Base-by-base conservation (phyloP, 345 rosid genomes). In the Eutrema heterophyllum region DNA sequence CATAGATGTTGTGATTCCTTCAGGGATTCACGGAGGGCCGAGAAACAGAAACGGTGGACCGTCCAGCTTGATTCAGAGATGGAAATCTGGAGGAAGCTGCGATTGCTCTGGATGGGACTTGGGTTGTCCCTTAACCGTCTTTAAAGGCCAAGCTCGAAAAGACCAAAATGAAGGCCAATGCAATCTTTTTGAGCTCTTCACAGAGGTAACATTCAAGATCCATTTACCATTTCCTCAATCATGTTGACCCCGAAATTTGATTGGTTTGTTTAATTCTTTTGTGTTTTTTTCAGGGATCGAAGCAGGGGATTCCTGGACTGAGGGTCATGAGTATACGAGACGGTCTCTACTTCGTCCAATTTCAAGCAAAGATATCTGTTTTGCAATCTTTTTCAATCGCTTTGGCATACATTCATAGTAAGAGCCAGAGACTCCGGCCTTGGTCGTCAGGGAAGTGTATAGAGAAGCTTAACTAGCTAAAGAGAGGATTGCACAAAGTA, bases 91-190 rank as follows among this genome's bases (percentile, higher is more conserved):
- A 53, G 98, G 98, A 56, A 75, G 67, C 77, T 95, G 99, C 59
- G 98, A 95, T 63, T 95, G 99, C 45, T 94, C 97, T 72, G 99
- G 99, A 52, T 95, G 99, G 99, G 99, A 95, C 74, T 70, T 95
- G 33, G 97, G 97, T 21, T 95, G 99, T 67, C 86, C 94, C 0
- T 70, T 95, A 46, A 84, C 86, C 0, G 36, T 90, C 55, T 84
- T 90, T 58, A 76, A 79, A 58, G 78, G 85, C 54, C 75, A 76
- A 64, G 61, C 86, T 59, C 73, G 72, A 50, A 72, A 78, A 54
- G 83, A 84, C 73, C 59, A 64, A 26, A 71, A 64, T 58, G 77
- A 83, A n/a, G 83, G 79, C 13, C 80, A 84, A 46, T 86, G 89
- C 87, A 87, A 82, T 67, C 79, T 87, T 55, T 73, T 85, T 58